phyloP scores from a whole-genome alignment of 176 grass and related monocot genomes.

The Aegilops bicornis region DNA sequence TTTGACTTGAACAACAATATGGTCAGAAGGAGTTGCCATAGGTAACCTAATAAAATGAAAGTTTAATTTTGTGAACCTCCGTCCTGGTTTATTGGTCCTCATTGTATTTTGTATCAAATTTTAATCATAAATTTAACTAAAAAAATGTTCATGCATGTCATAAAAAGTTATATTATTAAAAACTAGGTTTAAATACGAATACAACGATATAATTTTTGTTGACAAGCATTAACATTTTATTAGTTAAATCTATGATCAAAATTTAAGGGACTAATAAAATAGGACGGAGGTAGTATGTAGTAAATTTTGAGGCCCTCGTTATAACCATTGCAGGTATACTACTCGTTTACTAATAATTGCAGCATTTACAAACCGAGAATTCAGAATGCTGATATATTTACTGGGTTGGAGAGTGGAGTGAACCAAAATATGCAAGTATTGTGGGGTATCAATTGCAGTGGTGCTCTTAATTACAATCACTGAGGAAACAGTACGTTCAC shows the following conservation, averaged over 20 bases:
- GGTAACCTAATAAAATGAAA: neutral
- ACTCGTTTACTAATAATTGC: neutral
- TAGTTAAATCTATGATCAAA: no score
- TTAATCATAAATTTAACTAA: no score
- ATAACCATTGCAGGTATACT: neutral
- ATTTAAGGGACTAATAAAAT: no score
- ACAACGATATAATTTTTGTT: no score
- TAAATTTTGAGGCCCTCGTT: neutral
- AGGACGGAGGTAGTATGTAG: neutral
- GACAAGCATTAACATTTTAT: no score
- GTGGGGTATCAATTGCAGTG: neutral
- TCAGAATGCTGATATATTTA: neutral
- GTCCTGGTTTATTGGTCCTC: no score
- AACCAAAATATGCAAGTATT: neutral
- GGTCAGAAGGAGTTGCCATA: neutral
- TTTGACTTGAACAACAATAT: neutral
- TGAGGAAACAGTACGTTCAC: neutral
- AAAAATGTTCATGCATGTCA: no score
- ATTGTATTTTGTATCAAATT: no score
- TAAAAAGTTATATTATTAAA: no score
- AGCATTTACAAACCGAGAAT: neutral
- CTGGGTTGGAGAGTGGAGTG: neutral
- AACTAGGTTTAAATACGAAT: no score
- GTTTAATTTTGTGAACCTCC: neutral
- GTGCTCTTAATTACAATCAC: neutral